phyloP scores from a whole-genome alignment of 352 stramenopile species.

The Chrysophaeum taylorii region DNA sequence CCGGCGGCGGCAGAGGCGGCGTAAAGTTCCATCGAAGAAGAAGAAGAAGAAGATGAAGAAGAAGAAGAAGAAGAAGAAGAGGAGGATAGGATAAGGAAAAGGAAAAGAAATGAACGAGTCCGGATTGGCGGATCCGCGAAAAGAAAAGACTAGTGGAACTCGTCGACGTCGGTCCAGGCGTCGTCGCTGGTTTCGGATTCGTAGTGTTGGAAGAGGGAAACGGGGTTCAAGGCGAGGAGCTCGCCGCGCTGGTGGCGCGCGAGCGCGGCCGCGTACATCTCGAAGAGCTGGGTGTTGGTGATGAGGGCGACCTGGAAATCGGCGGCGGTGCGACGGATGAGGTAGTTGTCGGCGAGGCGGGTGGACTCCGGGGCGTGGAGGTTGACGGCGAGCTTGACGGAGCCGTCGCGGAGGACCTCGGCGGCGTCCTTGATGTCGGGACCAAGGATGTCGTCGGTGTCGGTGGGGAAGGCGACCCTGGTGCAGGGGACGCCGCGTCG shows the following conservation, averaged over 20 bases:
- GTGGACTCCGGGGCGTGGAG: constrained; percentile 71
- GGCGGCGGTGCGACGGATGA: constrained; percentile 75
- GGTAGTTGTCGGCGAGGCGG: constrained; percentile 78
- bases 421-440: constrained; percentile 49
- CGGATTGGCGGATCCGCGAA: too few relatives aligned
- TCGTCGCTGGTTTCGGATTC: constrained; percentile 72
- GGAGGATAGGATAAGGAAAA: neutral
- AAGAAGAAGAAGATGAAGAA: neutral
- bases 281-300: constrained; percentile 77
- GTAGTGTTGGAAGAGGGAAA: constrained; percentile 97
- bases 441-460: constrained; percentile 42
- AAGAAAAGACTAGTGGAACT: constrained; percentile 94
- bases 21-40: neutral
- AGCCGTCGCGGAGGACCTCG: constrained; percentile 52
- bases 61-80: neutral
- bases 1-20: neutral
- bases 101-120: too few relatives aligned
- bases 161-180: constrained; percentile 80
- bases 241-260: constrained; percentile 78
- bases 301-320: constrained; percentile 80
- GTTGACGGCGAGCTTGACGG: constrained; percentile 39
- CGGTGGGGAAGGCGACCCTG: constrained; percentile 42
- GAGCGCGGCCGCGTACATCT: constrained; percentile 81
- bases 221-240: constrained; percentile 77
- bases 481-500: constrained; percentile 55